phyloP scores from a whole-genome alignment of 129 eudicot species.

The Artemisia tridentata region DNA sequence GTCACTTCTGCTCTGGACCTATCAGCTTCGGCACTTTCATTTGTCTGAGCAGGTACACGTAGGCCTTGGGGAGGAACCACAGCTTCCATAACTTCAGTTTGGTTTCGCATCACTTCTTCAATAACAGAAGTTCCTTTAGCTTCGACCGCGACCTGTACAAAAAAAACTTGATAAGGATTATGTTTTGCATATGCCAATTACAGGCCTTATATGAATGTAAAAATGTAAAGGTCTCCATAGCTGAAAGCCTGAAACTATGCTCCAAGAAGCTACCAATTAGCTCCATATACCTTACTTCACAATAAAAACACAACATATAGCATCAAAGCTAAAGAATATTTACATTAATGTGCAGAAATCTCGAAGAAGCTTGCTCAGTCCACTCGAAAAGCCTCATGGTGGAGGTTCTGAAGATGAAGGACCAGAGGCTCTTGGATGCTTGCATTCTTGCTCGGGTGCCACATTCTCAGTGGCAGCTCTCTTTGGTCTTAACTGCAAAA shows the following conservation, averaged over 20 bases:
- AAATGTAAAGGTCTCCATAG: slow-evolving; percentile 27
- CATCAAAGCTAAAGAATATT: slow-evolving; percentile 26
- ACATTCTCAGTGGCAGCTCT: slow-evolving; percentile 65
- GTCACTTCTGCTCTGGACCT: too few species aligned
- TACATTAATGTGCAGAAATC: slow-evolving; percentile 27
- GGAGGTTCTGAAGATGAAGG: slow-evolving; percentile 52
- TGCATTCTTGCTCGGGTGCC: slow-evolving; percentile 58
- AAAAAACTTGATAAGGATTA: too few species aligned
- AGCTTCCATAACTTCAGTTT: too few species aligned
- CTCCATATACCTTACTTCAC: too few species aligned
- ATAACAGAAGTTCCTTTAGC: too few species aligned
- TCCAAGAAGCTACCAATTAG: slow-evolving; percentile 23
- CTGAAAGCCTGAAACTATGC: slow-evolving; percentile 26
- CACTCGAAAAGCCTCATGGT: slow-evolving; percentile 19
- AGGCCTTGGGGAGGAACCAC: too few species aligned
- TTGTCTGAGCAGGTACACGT: too few species aligned
- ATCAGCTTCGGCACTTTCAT: too few species aligned
- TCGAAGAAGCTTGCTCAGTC: neutral
- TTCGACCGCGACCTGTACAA: too few species aligned
- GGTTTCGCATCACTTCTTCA: too few species aligned
- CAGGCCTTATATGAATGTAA: slow-evolving; percentile 5
- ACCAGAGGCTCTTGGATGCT: slow-evolving; percentile 64
- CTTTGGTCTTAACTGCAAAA: slow-evolving; percentile 68
- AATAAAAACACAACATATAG: slow-evolving; percentile 17
- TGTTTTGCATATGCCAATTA: slow-evolving; percentile 16